phyloP scores from a whole-genome alignment of 805 yeast species.

The Pichia insulana region DNA sequence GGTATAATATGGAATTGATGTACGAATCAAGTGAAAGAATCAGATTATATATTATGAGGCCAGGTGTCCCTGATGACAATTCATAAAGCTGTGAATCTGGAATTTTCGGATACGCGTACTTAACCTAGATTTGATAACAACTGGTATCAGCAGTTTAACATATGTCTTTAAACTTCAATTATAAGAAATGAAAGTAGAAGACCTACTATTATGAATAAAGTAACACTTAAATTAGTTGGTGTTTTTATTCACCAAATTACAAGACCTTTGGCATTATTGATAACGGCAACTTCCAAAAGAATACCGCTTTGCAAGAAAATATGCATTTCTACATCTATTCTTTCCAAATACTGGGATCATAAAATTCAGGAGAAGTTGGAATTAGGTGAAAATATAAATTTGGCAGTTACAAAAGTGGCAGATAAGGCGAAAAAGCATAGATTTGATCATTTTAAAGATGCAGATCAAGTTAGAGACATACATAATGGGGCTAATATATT shows the following conservation, averaged over 20 bases:
- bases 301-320: constrained; percentile 51
- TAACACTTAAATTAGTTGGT: constrained; percentile 66
- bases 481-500: constrained; percentile 75
- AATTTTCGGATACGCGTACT: no score
- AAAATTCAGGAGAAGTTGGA: neutral
- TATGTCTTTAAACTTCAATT: no score
- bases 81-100: no score
- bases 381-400: neutral
- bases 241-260: constrained; percentile 67
- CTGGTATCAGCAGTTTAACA: no score
- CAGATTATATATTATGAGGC: no score
- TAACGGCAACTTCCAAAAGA: constrained; percentile 69
- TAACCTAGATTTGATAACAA: no score
- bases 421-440: constrained; percentile 40
- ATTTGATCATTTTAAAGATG: constrained; percentile 74
- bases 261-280: constrained; percentile 64
- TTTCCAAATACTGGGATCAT: constrained; percentile 42
- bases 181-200: no score
- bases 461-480: constrained; percentile 76
- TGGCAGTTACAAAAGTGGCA: neutral
- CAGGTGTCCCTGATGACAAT: no score
- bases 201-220: constrained; percentile 76
- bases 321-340: constrained; percentile 68
- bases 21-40: no score
- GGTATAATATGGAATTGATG: no score